phyloP scores from a whole-genome alignment of 192 early-diverging fungal species.

The Mortierella claussenii region DNA sequence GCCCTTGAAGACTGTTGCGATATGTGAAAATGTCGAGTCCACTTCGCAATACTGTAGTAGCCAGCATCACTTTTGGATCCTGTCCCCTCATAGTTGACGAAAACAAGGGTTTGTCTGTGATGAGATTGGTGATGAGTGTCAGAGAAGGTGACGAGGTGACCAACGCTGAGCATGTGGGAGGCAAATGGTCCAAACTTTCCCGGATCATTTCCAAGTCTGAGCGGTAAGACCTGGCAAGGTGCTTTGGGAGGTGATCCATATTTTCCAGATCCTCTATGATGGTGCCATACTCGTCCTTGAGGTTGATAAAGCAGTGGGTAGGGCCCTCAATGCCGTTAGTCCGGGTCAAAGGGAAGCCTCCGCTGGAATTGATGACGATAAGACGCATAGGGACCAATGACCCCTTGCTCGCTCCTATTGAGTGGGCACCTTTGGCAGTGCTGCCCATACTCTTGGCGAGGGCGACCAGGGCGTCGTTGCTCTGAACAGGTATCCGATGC shows the following conservation, averaged over 20 bases:
- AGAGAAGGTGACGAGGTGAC: slow-evolving; percentile 67
- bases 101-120: slow-evolving; percentile 81
- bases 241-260: slow-evolving; percentile 28
- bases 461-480: slow-evolving; percentile 66
- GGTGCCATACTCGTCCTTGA: slow-evolving; percentile 77
- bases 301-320: slow-evolving; percentile 81
- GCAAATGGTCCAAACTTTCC: slow-evolving; percentile 71
- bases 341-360: slow-evolving; percentile 71
- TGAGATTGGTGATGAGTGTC: slow-evolving; percentile 74
- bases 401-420: slow-evolving; percentile 4
- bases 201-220: slow-evolving; percentile 69
- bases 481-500: slow-evolving; percentile 52
- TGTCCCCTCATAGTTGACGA: slow-evolving; percentile 58
- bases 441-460: slow-evolving; percentile 52
- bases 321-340: slow-evolving; percentile 49
- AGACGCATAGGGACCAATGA: slow-evolving; percentile 63
- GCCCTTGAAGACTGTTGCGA: slow-evolving; percentile 62
- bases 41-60: slow-evolving; percentile 82
- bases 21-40: slow-evolving; percentile 73
- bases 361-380: slow-evolving; percentile 75
- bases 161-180: slow-evolving; percentile 82
- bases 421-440: slow-evolving; percentile 11
- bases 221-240: slow-evolving; percentile 23
- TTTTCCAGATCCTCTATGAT: slow-evolving; percentile 61
- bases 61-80: slow-evolving; percentile 52